These are phyloP conservation scores for Alternaria brassicicola DNA, from an alignment of 2,329 filamentous ascomycete species.

Conservation along the genomic window DNA sequence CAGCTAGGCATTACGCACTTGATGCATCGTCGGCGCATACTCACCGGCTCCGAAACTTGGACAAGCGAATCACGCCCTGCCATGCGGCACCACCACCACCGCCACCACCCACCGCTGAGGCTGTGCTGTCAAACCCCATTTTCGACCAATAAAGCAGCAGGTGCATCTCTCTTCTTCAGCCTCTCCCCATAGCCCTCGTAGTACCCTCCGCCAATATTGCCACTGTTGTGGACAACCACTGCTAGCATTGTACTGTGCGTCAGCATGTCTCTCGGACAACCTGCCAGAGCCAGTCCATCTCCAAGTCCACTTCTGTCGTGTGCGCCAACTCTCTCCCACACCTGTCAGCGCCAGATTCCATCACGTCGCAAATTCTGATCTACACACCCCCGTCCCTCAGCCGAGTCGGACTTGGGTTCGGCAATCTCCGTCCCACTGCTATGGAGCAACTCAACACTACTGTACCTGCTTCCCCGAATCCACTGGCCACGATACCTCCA, in stretches of 20 bases:
- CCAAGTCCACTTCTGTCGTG: neutral
- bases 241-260: neutral
- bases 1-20: conserved; percentile 24
- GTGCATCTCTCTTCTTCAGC: neutral
- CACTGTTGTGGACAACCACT: neutral
- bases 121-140: conserved; percentile 16
- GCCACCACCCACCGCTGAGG: conserved; percentile 9
- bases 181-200: neutral
- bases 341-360: neutral
- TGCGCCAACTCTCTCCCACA: neutral
- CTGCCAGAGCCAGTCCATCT: neutral
- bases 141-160: neutral
- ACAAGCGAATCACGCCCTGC: conserved; percentile 17
- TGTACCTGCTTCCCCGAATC: neutral
- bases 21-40: conserved; percentile 13
- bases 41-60: conserved; percentile 17
- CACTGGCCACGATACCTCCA: neutral
- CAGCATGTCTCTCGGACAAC: neutral
- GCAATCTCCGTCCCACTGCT: conserved; percentile 2
- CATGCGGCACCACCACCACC: conserved; percentile 12
- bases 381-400: neutral
- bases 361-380: neutral
- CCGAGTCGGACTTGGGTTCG: neutral
- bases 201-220: neutral
- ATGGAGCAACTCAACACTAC: neutral